These are phyloP conservation scores for Yamadazyma jaroonii DNA, from an alignment of 1,139 yeast species.

Conservation along the genomic window DNA sequence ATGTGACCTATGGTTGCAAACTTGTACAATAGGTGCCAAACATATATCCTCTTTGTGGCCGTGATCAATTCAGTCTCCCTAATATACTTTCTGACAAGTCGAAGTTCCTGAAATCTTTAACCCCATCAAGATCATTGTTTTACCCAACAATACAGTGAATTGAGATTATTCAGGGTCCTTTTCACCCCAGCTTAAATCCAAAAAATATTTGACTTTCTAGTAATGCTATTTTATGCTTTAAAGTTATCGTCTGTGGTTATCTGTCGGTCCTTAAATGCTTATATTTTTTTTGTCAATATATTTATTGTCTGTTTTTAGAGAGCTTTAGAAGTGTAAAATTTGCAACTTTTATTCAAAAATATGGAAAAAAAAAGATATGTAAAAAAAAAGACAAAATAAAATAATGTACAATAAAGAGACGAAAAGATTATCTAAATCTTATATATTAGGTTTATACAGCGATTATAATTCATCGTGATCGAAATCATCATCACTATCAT, in stretches of 20 bases:
- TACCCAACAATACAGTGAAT: no score
- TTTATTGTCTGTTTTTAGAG: background rate
- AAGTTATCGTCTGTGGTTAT: no score
- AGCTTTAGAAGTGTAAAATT: background rate
- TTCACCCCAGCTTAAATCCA: no score
- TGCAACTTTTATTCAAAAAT: background rate
- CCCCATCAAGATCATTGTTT: no score
- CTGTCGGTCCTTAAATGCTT: no score
- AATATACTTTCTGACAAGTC: no score
- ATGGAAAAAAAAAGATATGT: background rate
- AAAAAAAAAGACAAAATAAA: background rate
- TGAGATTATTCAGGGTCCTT: background rate
- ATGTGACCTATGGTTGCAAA: slow-evolving; percentile 6
- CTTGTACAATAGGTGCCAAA: no score
- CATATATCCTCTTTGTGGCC: no score
- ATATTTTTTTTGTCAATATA: background rate
- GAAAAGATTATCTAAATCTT: background rate
- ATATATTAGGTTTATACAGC: background rate
- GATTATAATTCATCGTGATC: slow-evolving; percentile 53
- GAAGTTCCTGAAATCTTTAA: no score
- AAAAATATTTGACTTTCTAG: no score
- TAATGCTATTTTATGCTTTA: no score
- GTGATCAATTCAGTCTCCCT: no score
- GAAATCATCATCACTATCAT: slow-evolving; percentile 63
- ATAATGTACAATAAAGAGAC: background rate